Base-by-base conservation (phyloP, 257 asterid genomes). In the Cruciata laevipes region DNA sequence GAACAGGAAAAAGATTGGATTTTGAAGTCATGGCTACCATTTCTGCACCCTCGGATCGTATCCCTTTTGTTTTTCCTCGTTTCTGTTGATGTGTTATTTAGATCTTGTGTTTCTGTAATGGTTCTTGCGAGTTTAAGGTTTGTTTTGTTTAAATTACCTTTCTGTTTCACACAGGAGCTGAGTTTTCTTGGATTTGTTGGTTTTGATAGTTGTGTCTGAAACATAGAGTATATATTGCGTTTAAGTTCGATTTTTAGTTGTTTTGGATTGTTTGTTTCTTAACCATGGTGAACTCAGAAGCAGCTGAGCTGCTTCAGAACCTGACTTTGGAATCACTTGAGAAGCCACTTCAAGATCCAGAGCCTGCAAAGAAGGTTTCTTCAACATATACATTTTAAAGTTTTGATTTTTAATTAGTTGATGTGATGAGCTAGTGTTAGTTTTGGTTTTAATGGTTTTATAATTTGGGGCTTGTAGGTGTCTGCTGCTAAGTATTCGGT, bases 301-400 rank as follows among this genome's bases (percentile, higher is more conserved):
- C 82, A 2, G 73, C 73, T n/a, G 80, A 72, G 65, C 62, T 74
- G 67, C 78, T 77, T 76, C 82, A 80, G 71, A 77, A 77, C 16
- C 69, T 77, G 47, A 68, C 82, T 18, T 21, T 80, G 66, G 79
- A 80, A 53, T 32, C 75, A 0, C 82, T 73, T 42, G 69, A 73
- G 21, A 77, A 77, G 65, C 56, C 77, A 8, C 75, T 71, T 20
- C 84, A 70, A 62, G 75, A 61, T 57, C 69, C 77, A 12, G 82
- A 77, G 30, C 42, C 75, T 38, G 52, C 73, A 38, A 77, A 70
- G 64, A 71, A 71, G 82, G 84, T 76, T 14, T 42, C 25, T 30
- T 7, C 59, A 3, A n/a, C 24, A 20, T 51, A 44, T 1, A 4
- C 27, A 25, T 61, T 61, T 3, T 32, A 14, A 30, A 2, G 14